Base-by-base conservation (phyloP, 768 basidiomycete species). In the Baorangia bicolor region DNA sequence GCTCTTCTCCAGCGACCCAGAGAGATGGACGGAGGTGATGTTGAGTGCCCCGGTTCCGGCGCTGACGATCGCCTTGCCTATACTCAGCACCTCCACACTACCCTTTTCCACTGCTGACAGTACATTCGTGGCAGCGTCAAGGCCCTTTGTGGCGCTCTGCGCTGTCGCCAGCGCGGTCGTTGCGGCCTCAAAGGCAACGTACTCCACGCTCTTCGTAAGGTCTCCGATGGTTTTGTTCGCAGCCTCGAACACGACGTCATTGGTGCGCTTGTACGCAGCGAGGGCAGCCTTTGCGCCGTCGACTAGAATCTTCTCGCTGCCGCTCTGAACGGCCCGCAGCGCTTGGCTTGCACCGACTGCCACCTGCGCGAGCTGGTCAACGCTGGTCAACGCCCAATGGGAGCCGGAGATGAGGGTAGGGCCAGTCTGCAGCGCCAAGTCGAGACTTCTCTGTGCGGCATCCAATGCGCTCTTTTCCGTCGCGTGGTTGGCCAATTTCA, bases 1-100 rank as follows among this genome's bases (percentile, higher is more conserved):
- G 20, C 53, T 55, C 47, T 49, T 44, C 11, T 52, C 30, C 8
- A 57, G 27, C 11, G 52, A 37, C 40, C 52, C 56, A 30, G 47
- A 55, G 34, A 58, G 23, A 14, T 49, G 53, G 30, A 58, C 3
- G 18, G 53, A 48, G 20, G 57, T 56, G 7, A 50, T 46, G 18
- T 46, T n/a, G 25, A 58, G 37, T 20, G 31, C 42, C 23, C 40
- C 30, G 3, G 23, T 8, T 16, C 40, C 46, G 7, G 30, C 45
- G 10, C 23, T 18, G 27, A 44, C 35, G 35, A 53, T 33, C 39
- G 20, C 20, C 41, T 38, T 37, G n/a, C 40, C 40, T 3, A 57
- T 0, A 16, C 6, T 2, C n/a, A 57, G 46, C 2, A 54, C 18
- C 2, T 23, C 52, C 12, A 1, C 13, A 3, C 23, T 12, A 5